Conservation (phyloP, 2,329 filamentous ascomycete genomes). For the Pseudogymnoascus sp. region DNA sequence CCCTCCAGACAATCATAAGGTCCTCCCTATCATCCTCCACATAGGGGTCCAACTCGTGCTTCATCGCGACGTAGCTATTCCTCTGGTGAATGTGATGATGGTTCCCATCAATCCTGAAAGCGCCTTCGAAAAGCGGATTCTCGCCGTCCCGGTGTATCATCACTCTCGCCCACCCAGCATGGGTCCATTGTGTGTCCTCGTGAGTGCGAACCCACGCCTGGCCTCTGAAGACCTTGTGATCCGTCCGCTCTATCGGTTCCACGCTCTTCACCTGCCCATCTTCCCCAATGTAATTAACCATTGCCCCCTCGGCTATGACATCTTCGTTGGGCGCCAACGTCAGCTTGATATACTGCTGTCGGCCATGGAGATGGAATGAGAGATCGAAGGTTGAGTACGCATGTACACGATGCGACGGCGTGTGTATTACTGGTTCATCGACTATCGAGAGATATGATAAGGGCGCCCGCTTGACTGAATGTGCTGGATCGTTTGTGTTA, state of each 20-base stretch:
- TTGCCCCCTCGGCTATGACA: constrained; percentile 69
- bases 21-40: constrained; percentile 49
- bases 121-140: constrained; percentile 79
- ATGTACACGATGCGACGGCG: constrained; percentile 70
- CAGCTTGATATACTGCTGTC: constrained; percentile 65
- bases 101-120: constrained; percentile 72
- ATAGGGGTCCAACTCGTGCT: constrained; percentile 63
- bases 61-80: constrained; percentile 66
- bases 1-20: constrained; percentile 84
- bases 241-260: constrained; percentile 64
- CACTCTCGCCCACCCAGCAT: constrained; percentile 81
- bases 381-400: constrained; percentile 79
- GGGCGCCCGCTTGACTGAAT: constrained; percentile 69
- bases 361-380: constrained; percentile 65
- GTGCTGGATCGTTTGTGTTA: constrained; percentile 38
- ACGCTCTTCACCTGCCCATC: constrained; percentile 61
- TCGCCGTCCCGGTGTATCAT: constrained; percentile 69
- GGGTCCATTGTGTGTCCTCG: constrained; percentile 60
- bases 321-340: constrained; percentile 86
- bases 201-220: constrained; percentile 61
- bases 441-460: constrained; percentile 66
- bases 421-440: constrained; percentile 69
- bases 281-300: constrained; percentile 61
- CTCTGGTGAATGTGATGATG: constrained; percentile 80
- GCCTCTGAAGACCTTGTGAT: constrained; percentile 81